Evolutionary conservation across 257 asterid genomes (phyloP).

Genomic region (Solanum appendiculatum): DNA sequence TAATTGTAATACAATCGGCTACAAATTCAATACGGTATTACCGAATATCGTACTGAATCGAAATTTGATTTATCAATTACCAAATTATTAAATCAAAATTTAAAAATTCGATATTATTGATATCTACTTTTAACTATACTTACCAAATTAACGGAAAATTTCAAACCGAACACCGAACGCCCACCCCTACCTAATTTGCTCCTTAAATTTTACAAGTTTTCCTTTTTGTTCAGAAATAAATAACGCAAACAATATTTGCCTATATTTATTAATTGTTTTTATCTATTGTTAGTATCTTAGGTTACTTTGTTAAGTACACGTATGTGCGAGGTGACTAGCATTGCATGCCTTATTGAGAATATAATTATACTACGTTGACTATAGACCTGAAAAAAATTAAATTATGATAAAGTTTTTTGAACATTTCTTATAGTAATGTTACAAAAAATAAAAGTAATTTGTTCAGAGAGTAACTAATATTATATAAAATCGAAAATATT

Average conservation of each 20-base stretch:
- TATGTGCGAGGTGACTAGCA: neutral
- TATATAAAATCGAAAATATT: no score
- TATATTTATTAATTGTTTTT: neutral
- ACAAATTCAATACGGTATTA: no score
- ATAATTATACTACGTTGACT: no score
- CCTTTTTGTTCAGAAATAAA: neutral
- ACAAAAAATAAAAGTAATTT: neutral
- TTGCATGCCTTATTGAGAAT: no score
- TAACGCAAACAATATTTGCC: neutral
- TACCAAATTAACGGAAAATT: neutral
- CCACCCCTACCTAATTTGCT: neutral
- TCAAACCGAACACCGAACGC: neutral
- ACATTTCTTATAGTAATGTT: neutral
- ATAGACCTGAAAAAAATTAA: neutral
- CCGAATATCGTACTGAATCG: neutral
- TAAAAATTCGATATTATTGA: no score
- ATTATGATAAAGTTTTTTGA: neutral
- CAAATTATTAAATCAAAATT: no score
- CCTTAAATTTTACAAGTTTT: neutral
- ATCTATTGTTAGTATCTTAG: neutral
- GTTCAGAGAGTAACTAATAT: neutral
- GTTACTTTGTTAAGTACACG: neutral
- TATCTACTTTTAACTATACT: no score
- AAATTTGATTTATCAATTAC: no score
- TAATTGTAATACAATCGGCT: no score